Evolutionary conservation across 2,329 filamentous ascomycete genomes (phyloP), one percentile per base, ranked within the genome.

Genomic region (Alternaria sp.): DNA sequence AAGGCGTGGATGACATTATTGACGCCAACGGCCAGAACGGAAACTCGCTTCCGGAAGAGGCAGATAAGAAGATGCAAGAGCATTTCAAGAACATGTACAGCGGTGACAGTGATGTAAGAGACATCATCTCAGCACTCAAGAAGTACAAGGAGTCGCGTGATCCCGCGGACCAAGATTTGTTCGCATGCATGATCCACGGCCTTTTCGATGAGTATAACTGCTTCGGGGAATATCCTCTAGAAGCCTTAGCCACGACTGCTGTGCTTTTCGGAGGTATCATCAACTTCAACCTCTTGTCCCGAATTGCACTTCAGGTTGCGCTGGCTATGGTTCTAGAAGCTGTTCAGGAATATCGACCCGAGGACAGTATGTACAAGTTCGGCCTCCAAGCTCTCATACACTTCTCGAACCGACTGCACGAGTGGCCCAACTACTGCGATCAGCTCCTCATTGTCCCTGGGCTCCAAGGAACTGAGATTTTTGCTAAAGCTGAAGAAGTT

Each of bases 31-130:
- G 93, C 45, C 87, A 89, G 69, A 87, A 90, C 20, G 90, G 92
- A n/a, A 97, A 98, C 72, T 85, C 87, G 1, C 85, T 99, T 2
- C 90, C 94, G 0, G 84, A 87, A 20, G 88, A 89, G 22, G 92
- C 94, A 55, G 94, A 97, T 68, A 88, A 87, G 66, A 92, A 93
- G 77, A 99, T 99, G 95, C 94, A 98, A 74, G 93, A 97, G 68
- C 90, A 97, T 65, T 99, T 97, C 79, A 97, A 97, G 80, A 92
- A 92, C 73, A 98, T 99, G 94, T 99, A 99, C 76, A 92, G 92
- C 67, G 91, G 92, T 67, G 93, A 97, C 68, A 89, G 94, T 20
- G 90, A 94, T 64, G 92, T 97, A 18, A 88, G 92, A 57, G 89
- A 92, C 56, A 92, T 99, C 66, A 91, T 99, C 53, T 89, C 92